Base-by-base conservation (phyloP, 108 stramenopile species). In the Skeletonema potamos region DNA sequence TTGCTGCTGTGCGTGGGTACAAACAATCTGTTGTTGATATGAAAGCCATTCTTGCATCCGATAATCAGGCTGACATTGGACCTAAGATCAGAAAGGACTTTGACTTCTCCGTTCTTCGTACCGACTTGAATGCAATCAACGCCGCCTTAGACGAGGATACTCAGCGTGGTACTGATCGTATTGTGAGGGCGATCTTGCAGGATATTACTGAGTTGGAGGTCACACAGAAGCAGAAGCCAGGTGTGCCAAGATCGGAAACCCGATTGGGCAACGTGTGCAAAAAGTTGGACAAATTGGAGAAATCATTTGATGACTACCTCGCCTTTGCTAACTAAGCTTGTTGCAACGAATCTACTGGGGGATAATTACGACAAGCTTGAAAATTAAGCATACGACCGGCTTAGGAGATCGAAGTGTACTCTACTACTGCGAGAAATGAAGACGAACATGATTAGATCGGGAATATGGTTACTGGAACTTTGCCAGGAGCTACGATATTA, bases 111-210 rank as follows among this genome's bases (percentile, higher is more conserved):
- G 73, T 87, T 20, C 33, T 95, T 33, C 89, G 96, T 36, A 58
- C 74, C 22, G 85, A 79, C 39, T 70, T 97, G 57, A 96, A 97
- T 70, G 88, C 85, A 27, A 66, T 94, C 54, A 95, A 95, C 78
- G 81, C 76, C 28, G 93, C 92, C 24, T 93, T 97, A 61, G 94
- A 95, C 72, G 96, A 97, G 80, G 96, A 97, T 24, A 94, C 93
- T 9, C 94, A 95, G 74, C 79, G 93, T 57, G 96, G 96, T 15
- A 96, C 95, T 27, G 96, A 97, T 82, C 92, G 94, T 62, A 69
- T 97, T 67, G 91, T 95, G 62, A 86, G 96, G 32, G 79, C 84
- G 27, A 92, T 97, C 36, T 66, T 97, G 70, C 96, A 97, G 82
- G 96, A 96, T 62, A 81, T 93, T 54, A 91, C 90, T 26, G 96